These are phyloP conservation scores for Mesotaenium endlicherianum DNA, from an alignment of 139 green algal species.

Conservation along the genomic window DNA sequence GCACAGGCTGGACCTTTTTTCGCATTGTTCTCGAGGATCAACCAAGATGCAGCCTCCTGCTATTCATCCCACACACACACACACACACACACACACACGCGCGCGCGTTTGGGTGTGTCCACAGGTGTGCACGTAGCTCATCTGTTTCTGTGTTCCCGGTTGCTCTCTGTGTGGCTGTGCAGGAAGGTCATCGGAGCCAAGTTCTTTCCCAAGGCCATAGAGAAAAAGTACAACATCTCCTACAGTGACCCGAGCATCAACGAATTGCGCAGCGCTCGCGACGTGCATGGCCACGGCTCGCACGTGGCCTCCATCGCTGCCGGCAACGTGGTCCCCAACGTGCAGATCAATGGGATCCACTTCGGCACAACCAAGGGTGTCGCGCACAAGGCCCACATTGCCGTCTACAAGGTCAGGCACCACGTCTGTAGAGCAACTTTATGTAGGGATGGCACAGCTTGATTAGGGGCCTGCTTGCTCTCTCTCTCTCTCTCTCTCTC, in stretches of 20 bases:
- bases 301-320: constrained; percentile 17
- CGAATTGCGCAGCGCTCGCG: neutral
- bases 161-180: neutral
- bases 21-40: neutral
- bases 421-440: neutral
- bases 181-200: constrained; percentile 24
- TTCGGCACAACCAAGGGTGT: constrained; percentile 7
- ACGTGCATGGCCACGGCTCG: constrained; percentile 26
- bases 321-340: neutral
- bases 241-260: neutral
- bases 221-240: neutral
- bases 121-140: neutral
- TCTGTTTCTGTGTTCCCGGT: neutral
- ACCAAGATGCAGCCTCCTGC: neutral
- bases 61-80: neutral
- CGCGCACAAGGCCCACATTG: neutral
- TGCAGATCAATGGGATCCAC: neutral
- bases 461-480: neutral
- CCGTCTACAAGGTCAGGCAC: constrained; percentile 18
- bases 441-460: neutral
- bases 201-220: constrained; percentile 1
- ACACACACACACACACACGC: no score
- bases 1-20: neutral
- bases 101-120: no score
- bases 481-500: neutral